Evolutionary conservation across 257 asterid genomes (phyloP), one percentile per base, ranked within the genome.

Genomic region (Coffea eugenioides): DNA sequence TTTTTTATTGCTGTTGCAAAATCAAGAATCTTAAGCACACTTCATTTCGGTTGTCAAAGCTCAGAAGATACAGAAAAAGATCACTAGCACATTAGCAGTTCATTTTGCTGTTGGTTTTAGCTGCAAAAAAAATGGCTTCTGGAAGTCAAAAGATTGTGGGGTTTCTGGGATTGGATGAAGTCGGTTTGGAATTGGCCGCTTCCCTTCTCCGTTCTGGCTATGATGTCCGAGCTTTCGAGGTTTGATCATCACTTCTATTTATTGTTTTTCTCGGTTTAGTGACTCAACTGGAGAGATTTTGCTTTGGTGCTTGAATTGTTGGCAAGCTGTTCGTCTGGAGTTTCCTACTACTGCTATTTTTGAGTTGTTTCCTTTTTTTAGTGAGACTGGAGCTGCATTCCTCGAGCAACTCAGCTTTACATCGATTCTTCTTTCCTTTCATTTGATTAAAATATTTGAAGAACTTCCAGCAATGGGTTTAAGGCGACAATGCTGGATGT

Each of bases 161-260:
- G 4, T 95, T 93, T 80, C 88, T 90, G 80, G 99, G 98, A 5
- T 83, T 93, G 91, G 94, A 95, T 80, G 92, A 86, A 36, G 81
- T 93, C 81, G 91, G 96, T 70, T 86, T 92, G 92, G 87, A 91
- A 80, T 76, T 93, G 75, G 97, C 97, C 74, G 85, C 92, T 85
- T 88, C 94, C 57, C 97, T 95, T 74, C 81, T 92, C 71, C 86
- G 54, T 41, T 88, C 92, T 57, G 99, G 94, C 80, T 86, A 87
- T 78, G 84, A 80, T 9, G 89, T 93, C 78, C 97, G 84, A 82
- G 97, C 97, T 39, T 91, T 87, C 74, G 97, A 95, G 98, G 98
- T 94, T 82, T 80, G 82, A 6, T 43, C 69, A 25, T 46, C 51
- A 16, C 45, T 18, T 71, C 21, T 71, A 23, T 46, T 57, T 57